A percentile compares a stretch with the other conserved stretches of the same genome.
Conservation (phyloP, 75 land plant genomes). For the Ceratopteris richardii region DNA sequence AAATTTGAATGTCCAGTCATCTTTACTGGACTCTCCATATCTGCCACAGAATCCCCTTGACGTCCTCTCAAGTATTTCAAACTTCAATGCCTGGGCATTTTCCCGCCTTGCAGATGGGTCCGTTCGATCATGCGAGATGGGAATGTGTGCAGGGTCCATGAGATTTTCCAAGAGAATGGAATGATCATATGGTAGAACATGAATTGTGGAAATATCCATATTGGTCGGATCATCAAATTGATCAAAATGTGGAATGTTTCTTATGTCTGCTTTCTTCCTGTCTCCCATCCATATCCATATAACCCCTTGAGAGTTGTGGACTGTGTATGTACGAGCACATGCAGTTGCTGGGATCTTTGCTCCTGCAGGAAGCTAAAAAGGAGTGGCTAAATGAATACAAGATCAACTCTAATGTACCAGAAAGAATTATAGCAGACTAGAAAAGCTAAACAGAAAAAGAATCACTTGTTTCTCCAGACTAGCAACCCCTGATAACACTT, state of each 20-base stretch:
- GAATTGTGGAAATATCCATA: conserved; percentile 46
- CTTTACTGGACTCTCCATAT: conserved; percentile 38
- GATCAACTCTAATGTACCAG: too few relatives aligned
- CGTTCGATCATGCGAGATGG: conserved; percentile 85
- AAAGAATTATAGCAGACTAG: too few relatives aligned
- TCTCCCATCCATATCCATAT: conserved; percentile 89
- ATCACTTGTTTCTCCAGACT: too few relatives aligned
- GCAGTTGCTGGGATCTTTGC: conserved; percentile 74
- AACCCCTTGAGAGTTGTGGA: conserved; percentile 77
- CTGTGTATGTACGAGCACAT: conserved; percentile 51
- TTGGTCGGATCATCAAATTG: conserved; percentile 57
- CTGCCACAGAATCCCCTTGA: conserved; percentile 65
- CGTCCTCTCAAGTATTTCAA: conserved; percentile 60
- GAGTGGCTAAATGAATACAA: too few relatives aligned
- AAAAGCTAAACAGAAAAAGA: not conserved
- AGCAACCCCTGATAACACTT: too few relatives aligned
- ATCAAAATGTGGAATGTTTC: conserved; percentile 71
- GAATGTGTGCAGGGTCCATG: conserved; percentile 94
- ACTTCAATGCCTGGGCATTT: conserved; percentile 62
- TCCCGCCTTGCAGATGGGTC: conserved; percentile 77
- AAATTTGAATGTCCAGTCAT: conserved; percentile 22
- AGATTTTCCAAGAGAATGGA: conserved; percentile 88
- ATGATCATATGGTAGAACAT: conserved; percentile 90
- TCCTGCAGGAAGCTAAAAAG: conserved; percentile 60
- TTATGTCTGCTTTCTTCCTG: conserved; percentile 31